Percentiles rank a stretch among this genome's conserved stretches.
phyloP scores from a whole-genome alignment of 768 basidiomycete species.

The Tylopilus sp. region DNA sequence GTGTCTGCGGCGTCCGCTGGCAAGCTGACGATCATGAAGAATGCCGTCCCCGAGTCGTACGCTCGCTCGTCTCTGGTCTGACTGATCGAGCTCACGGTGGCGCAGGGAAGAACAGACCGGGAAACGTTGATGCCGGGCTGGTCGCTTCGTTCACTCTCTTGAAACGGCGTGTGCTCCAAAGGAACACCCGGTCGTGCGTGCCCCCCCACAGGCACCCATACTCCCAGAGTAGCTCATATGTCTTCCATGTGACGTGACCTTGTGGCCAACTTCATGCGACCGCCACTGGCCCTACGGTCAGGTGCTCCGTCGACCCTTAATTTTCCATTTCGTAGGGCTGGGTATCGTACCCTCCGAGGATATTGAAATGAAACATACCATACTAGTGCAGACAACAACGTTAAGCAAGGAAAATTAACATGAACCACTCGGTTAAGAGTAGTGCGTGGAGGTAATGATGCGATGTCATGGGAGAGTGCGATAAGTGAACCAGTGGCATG shows the following conservation, averaged over 20 bases:
- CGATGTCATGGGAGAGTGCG: conserved; percentile 16
- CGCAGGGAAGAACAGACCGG: conserved; percentile 21
- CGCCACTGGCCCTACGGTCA: not conserved
- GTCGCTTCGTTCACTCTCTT: not conserved
- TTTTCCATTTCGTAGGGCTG: not conserved
- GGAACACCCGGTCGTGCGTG: not conserved
- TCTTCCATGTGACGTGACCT: not conserved
- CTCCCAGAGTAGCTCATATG: conserved; percentile 1
- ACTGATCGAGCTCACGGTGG: not conserved
- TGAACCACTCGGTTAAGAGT: conserved; percentile 10
- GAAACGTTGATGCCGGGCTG: conserved; percentile 19
- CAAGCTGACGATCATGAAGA: conserved; percentile 91
- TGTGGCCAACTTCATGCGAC: not conserved
- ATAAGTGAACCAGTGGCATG: conserved; percentile 23
- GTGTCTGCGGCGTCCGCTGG: conserved; percentile 84
- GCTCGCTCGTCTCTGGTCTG: not conserved
- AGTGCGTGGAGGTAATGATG: conserved; percentile 13
- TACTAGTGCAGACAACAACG: conserved; percentile 16
- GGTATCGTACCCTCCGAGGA: too few relatives aligned
- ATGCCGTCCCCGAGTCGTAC: conserved; percentile 36
- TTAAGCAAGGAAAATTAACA: conserved; percentile 18
- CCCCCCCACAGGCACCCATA: not conserved
- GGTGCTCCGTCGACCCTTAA: not conserved
- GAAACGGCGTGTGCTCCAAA: conserved; percentile 4
- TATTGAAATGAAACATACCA: conserved; percentile 15